phyloP scores from a whole-genome alignment of 768 basidiomycete species.

The Pleurotus giganteus region DNA sequence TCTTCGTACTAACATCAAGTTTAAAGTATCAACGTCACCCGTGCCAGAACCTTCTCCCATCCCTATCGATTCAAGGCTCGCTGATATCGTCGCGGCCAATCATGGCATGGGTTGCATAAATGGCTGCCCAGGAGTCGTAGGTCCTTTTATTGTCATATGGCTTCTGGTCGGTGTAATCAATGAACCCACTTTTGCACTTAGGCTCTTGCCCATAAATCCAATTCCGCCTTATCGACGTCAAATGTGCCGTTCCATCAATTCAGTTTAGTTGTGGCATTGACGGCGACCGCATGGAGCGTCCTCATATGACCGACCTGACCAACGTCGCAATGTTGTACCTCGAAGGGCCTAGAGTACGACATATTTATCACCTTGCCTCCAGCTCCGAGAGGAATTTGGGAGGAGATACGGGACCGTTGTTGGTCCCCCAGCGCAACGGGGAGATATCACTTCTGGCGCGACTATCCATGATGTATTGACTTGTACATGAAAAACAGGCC shows the following conservation, averaged over 20 bases:
- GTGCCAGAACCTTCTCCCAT: slow-evolving; percentile 15
- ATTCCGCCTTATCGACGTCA: background rate
- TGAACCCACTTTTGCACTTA: background rate
- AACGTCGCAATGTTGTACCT: too few species aligned
- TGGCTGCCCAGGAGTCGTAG: slow-evolving; percentile 17
- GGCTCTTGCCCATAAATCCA: background rate
- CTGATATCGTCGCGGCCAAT: slow-evolving; percentile 23
- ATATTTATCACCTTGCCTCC: too few species aligned
- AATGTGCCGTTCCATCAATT: background rate
- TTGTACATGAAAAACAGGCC: too few species aligned
- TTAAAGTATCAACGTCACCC: slow-evolving; percentile 8
- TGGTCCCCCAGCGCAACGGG: too few species aligned
- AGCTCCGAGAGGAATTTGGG: too few species aligned
- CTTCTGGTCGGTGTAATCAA: background rate
- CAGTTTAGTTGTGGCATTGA: background rate
- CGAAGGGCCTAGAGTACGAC: too few species aligned
- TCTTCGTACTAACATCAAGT: background rate
- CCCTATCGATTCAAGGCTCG: slow-evolving; percentile 22
- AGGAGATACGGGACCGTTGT: too few species aligned
- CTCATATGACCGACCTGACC: background rate
- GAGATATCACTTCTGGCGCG: too few species aligned
- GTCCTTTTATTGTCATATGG: slow-evolving; percentile 5
- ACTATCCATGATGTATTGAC: too few species aligned
- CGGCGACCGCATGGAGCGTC: background rate
- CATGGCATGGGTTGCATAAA: slow-evolving; percentile 22